Conservation (phyloP, 805 yeast species). For the Suhomyces tanzawaensis region DNA sequence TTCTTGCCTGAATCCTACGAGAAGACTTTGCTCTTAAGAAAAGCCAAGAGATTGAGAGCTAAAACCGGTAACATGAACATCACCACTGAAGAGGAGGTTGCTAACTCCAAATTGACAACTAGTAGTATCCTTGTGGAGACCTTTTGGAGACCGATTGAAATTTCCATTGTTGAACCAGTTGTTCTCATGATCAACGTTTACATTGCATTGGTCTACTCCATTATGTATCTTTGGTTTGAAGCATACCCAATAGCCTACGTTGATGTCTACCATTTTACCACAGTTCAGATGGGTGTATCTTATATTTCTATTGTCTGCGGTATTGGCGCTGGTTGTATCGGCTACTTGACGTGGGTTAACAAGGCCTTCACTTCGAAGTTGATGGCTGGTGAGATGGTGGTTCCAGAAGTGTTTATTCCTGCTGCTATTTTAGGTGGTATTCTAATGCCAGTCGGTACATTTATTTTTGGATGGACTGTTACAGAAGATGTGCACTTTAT, state of each 20-base stretch:
- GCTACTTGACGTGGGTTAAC: constrained; percentile 11
- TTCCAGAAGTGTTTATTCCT: constrained; percentile 20
- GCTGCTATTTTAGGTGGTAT: constrained; percentile 21
- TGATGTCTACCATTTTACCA: constrained; percentile 45
- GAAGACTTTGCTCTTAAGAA: constrained; percentile 44
- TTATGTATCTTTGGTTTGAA: constrained; percentile 57
- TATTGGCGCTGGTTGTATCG: constrained; percentile 17
- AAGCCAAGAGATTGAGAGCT: constrained; percentile 47
- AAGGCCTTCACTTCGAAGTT: constrained; percentile 13
- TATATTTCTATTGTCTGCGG: constrained; percentile 50
- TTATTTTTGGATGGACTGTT: constrained; percentile 21
- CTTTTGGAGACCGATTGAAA: constrained; percentile 48
- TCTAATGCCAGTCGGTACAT: constrained; percentile 21
- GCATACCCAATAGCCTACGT: constrained; percentile 57
- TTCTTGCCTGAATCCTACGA: constrained; percentile 49
- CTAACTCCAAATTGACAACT: constrained; percentile 20
- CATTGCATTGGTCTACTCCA: constrained; percentile 51
- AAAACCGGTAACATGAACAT: constrained; percentile 50
- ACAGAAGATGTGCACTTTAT: constrained; percentile 19
- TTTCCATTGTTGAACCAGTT: constrained; percentile 54
- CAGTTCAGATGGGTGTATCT: constrained; percentile 47
- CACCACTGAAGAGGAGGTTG: constrained; percentile 38
- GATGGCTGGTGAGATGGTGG: constrained; percentile 10
- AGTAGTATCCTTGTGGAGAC: constrained; percentile 26
- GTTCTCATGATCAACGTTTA: constrained; percentile 52